phyloP scores from a whole-genome alignment of 1,284 basidiomycete species.

The Chalciporus sp. region DNA sequence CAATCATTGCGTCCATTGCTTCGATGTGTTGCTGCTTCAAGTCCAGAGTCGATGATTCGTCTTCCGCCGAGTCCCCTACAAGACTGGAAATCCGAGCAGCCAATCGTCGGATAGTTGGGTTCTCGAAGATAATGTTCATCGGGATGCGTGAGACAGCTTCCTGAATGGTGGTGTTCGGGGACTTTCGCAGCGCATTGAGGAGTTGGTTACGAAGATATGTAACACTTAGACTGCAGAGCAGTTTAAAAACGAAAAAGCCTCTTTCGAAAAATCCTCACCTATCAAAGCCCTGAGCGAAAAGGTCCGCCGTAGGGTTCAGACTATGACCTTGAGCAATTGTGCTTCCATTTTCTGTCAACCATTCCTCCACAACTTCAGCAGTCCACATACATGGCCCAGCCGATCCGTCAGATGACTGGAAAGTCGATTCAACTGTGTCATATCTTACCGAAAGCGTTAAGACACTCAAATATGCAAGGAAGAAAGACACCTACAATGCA shows the following conservation, averaged over 20 bases:
- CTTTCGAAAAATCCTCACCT: constrained; percentile 25
- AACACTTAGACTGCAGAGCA: constrained; percentile 30
- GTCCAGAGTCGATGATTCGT: neutral
- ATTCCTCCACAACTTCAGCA: constrained; percentile 26
- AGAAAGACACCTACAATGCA: constrained; percentile 17
- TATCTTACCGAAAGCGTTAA: constrained; percentile 22
- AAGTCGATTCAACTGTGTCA: constrained; percentile 27
- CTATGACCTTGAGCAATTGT: constrained; percentile 19
- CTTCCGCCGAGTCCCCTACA: constrained; percentile 1
- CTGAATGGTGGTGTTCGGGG: constrained; percentile 11
- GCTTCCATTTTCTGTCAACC: constrained; percentile 19
- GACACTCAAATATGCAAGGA: too few relatives aligned
- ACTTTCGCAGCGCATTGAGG: constrained; percentile 29
- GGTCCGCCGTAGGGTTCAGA: constrained; percentile 22
- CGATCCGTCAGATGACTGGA: constrained; percentile 8
- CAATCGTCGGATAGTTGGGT: constrained; percentile 28
- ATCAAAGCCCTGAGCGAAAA: constrained; percentile 41
- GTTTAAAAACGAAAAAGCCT: too few relatives aligned
- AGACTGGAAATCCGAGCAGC: constrained; percentile 14
- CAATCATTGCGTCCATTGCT: constrained; percentile 28
- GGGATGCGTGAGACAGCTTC: constrained; percentile 9
- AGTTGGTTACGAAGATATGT: constrained; percentile 39
- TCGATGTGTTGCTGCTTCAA: constrained; percentile 8
- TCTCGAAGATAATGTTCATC: constrained; percentile 27
- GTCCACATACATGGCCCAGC: constrained; percentile 27